Evolutionary conservation across 192 early-diverging fungal genomes (phyloP).

Genomic region (Backusella australiensis): DNA sequence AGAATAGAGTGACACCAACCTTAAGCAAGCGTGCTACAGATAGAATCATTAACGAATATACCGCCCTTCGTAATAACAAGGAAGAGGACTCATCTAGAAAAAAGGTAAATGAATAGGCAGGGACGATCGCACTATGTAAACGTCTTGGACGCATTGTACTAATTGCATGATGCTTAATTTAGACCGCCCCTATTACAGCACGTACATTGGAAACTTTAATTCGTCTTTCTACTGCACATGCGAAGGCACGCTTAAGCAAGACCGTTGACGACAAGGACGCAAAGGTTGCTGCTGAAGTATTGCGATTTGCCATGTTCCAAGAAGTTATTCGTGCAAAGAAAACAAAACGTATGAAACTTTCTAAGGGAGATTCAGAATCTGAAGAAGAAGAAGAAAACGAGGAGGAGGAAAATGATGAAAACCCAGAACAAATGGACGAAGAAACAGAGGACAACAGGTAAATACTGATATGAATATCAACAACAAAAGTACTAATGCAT

Average conservation of each 20-base stretch:
- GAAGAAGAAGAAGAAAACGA: constrained; percentile 38
- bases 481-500: neutral
- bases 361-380: constrained; percentile 45
- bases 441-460: neutral
- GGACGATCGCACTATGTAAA: neutral
- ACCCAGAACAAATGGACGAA: constrained; percentile 23
- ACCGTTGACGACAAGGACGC: constrained; percentile 83
- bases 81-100: constrained; percentile 62
- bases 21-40: constrained; percentile 83
- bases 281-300: constrained; percentile 75
- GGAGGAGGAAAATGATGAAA: constrained; percentile 1
- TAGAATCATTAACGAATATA: constrained; percentile 77
- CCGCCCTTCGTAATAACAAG: constrained; percentile 78
- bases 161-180: constrained; percentile 4
- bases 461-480: neutral
- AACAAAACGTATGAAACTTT: constrained; percentile 44
- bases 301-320: constrained; percentile 92
- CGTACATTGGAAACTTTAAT: constrained; percentile 98
- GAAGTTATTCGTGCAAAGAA: constrained; percentile 63
- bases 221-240: constrained; percentile 94
- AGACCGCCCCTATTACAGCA: constrained; percentile 96
- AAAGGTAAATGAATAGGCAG: constrained; percentile 46
- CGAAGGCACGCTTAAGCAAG: constrained; percentile 85
- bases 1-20: constrained; percentile 79
- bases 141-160: neutral